Base-by-base conservation (phyloP, 805 yeast species). In the Yarrowia hollandica region DNA sequence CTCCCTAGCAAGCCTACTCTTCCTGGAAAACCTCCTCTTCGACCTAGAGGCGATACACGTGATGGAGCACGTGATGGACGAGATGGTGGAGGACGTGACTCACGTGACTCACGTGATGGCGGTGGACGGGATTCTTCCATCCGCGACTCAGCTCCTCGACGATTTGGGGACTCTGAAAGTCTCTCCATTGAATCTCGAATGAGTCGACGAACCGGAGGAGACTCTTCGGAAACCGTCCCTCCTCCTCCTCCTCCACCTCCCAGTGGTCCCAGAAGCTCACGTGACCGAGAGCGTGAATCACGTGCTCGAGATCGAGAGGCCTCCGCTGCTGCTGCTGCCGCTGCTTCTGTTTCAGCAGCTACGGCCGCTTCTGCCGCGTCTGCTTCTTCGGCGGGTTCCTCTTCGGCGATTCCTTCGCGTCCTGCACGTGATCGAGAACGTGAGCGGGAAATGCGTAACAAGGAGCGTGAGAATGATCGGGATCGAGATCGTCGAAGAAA, bases 51-150 rank as follows among this genome's bases (percentile, higher is more conserved):
- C 1, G 60, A 60, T 9, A 30, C 50, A 37, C 46, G 61, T 10
- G 48, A 30, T 19, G 42, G 21, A n/a, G 48, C 59, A 21, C 60
- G 63, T 28, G 64, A 62, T 10, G 35, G 39, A 15, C 54, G 64
- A 21, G 66, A n/a, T n/a, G n/a, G n/a, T n/a, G n/a, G n/a, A n/a
- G n/a, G n/a, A 62, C 10, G 37, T 60, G 35, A 34, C 22, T 8
- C 1, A n/a, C n/a, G 39, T 10, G 6, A 30, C 7, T 60, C 50
- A 15, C 54, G 64, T 26, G 66, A n/a, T n/a, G n/a, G n/a, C n/a
- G n/a, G n/a, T n/a, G n/a, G n/a, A 62, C 10, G 37, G 61, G 35
- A 34, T 16, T 8, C 1, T 9, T 5, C 22, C 5, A 6, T 26
- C 5, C 42, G 42, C n/a, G 42, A 37, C 18, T 23, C 26, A 4